A percentile compares a stretch with the other conserved stretches of the same genome.
Conservation (phyloP, 2,329 filamentous ascomycete species). For the Sporothrix euskadiensis region DNA sequence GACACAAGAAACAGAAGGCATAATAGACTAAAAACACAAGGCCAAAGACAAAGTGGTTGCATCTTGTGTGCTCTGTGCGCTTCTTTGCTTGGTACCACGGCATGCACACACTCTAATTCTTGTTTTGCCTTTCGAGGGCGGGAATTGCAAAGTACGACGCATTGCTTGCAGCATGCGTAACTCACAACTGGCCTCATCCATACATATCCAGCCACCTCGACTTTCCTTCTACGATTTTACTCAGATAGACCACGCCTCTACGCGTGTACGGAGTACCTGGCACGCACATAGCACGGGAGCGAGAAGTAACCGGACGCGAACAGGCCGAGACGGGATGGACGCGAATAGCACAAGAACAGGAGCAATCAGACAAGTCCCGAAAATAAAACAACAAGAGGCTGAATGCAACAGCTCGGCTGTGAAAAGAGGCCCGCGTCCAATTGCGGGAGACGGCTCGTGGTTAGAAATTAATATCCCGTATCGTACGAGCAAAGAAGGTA, state of each 20-base stretch:
- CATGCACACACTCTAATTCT: background rate
- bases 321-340: background rate
- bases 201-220: background rate
- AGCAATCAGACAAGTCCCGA: slow-evolving; percentile 18
- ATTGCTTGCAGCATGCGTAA: background rate
- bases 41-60: slow-evolving; percentile 14
- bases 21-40: background rate
- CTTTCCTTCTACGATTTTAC: background rate
- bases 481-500: background rate
- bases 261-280: background rate
- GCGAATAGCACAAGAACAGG: background rate
- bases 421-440: background rate
- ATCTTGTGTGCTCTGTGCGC: background rate
- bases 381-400: slow-evolving; percentile 8
- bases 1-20: background rate
- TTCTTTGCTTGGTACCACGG: background rate
- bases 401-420: background rate
- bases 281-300: slow-evolving; percentile 10
- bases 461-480: slow-evolving; percentile 9
- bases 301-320: background rate
- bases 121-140: background rate
- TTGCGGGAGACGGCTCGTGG: background rate
- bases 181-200: background rate
- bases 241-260: background rate
- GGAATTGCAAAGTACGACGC: background rate